These are phyloP conservation scores for Penicillium sp. DNA, from an alignment of 2,329 filamentous ascomycete species.

Conservation along the genomic window DNA sequence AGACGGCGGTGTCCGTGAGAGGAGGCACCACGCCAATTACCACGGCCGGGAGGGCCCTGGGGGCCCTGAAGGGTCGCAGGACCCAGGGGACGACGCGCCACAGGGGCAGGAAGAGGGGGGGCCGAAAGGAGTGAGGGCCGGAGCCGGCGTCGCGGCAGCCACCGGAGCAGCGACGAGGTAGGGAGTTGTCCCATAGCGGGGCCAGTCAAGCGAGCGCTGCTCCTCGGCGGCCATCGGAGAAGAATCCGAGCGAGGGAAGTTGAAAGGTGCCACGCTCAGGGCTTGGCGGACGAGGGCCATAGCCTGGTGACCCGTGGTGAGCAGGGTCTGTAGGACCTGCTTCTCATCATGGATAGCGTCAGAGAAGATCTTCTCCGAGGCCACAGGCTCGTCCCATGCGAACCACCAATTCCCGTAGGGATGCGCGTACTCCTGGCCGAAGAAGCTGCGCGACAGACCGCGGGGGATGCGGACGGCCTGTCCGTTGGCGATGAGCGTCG, in stretches of 20 bases:
- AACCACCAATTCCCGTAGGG: constrained; percentile 16
- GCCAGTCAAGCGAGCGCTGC: neutral
- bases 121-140: too few relatives aligned
- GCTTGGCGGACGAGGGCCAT: neutral
- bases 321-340: constrained; percentile 10
- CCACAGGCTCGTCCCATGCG: constrained; percentile 3
- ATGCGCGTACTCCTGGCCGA: neutral
- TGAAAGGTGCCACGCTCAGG: neutral
- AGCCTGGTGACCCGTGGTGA: constrained; percentile 12
- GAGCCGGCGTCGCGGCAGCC: neutral
- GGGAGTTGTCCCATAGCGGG: neutral
- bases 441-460: constrained; percentile 6
- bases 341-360: constrained; percentile 13
- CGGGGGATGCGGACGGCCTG: neutral
- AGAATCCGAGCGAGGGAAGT: neutral
- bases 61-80: neutral
- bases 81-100: neutral
- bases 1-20: neutral
- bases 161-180: neutral
- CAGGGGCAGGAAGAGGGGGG: neutral
- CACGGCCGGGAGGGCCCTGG: neutral
- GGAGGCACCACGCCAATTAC: neutral
- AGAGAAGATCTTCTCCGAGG: neutral
- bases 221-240: neutral
- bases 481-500: constrained; percentile 11